These are phyloP conservation scores for Azolla pinnata DNA, from an alignment of 75 land plant species.

Conservation along the genomic window DNA sequence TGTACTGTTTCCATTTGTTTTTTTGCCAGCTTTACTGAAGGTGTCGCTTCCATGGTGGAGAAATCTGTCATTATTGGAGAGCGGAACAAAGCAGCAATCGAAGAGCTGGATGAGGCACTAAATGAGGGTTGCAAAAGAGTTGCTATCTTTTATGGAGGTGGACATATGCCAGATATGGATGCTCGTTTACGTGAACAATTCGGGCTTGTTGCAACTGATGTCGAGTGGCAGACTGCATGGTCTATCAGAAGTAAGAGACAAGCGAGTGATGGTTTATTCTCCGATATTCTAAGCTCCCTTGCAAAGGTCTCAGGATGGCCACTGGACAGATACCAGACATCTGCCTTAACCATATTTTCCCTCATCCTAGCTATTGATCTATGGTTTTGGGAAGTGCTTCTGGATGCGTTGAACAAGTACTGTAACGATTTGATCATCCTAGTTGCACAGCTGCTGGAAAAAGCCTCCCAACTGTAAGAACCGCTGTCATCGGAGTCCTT, in stretches of 20 bases:
- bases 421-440: background rate
- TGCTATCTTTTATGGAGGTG: slow-evolving; percentile 88
- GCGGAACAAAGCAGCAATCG: slow-evolving; percentile 70
- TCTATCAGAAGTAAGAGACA: slow-evolving; percentile 37
- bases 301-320: slow-evolving; percentile 81
- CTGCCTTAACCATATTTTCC: slow-evolving; percentile 66
- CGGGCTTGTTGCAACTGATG: slow-evolving; percentile 49
- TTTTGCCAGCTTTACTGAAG: slow-evolving; percentile 55
- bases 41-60: slow-evolving; percentile 50
- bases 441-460: background rate
- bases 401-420: background rate
- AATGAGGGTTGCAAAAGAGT: slow-evolving; percentile 61
- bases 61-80: slow-evolving; percentile 93
- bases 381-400: slow-evolving; percentile 72
- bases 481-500: too few relatives aligned
- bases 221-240: slow-evolving; percentile 85
- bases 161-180: slow-evolving; percentile 94
- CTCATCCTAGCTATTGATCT: slow-evolving; percentile 74
- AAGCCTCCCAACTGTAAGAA: slow-evolving; percentile 4
- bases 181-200: slow-evolving; percentile 62
- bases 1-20: too few relatives aligned
- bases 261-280: slow-evolving; percentile 18
- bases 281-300: slow-evolving; percentile 47
- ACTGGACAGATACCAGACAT: slow-evolving; percentile 75
- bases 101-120: slow-evolving; percentile 54